Evolutionary conservation across 208 protist genomes (phyloP).

Genomic region (Acanthamoeba healyi): DNA sequence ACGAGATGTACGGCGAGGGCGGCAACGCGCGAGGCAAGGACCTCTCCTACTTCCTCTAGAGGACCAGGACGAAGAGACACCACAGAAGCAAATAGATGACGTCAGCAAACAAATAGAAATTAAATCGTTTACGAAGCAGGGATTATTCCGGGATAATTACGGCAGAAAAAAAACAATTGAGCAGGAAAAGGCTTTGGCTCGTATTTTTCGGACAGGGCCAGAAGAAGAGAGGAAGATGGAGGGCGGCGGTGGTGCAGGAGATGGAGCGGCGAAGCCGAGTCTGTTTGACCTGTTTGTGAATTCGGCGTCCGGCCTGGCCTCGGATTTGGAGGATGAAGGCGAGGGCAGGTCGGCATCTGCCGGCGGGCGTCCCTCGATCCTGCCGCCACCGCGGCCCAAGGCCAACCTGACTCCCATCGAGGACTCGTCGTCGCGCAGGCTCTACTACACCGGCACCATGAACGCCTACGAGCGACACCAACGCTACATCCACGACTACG

Average conservation of each 20-base stretch:
- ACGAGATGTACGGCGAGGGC: constrained; percentile 87
- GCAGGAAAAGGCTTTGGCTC: too few relatives aligned
- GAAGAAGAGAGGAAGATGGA: too few relatives aligned
- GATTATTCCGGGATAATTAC: too few relatives aligned
- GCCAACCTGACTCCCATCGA: neutral
- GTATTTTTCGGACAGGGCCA: too few relatives aligned
- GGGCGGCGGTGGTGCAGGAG: too few relatives aligned
- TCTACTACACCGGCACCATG: neutral
- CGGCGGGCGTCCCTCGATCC: neutral
- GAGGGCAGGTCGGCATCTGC: neutral
- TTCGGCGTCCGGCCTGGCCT: neutral
- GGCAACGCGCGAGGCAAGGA: constrained; percentile 70
- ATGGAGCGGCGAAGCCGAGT: constrained; percentile 39
- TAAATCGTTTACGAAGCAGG: too few relatives aligned
- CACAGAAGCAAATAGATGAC: too few relatives aligned
- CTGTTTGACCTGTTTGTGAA: constrained; percentile 67
- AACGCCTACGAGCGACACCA: constrained; percentile 66
- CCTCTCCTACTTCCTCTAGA: constrained; percentile 73
- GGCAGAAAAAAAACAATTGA: too few relatives aligned
- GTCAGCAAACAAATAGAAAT: too few relatives aligned
- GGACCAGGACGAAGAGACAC: neutral
- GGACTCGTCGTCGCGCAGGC: neutral
- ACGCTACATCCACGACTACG: constrained; percentile 66
- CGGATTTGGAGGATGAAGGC: constrained; percentile 61
- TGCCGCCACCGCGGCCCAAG: constrained; percentile 10